Base-by-base conservation (phyloP, 768 basidiomycete genomes). In the Lenzites betulinus region DNA sequence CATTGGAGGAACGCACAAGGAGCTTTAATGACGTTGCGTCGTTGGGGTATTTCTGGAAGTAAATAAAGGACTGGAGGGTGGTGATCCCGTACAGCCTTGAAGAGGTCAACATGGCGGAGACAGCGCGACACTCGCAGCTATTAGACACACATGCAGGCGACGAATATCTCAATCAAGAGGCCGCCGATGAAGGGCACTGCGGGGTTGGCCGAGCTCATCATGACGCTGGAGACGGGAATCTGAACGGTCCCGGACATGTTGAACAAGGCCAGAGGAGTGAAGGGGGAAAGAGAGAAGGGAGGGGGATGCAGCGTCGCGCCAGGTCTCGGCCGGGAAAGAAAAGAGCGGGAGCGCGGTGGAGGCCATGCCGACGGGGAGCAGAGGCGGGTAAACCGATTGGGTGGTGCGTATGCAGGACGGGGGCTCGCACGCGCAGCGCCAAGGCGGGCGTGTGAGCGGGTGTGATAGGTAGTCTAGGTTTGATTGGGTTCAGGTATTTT, bases 11-110 rank as follows among this genome's bases (percentile, higher is more conserved):
- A 53, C 55, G 15, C 23, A 62, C 60, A 22, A 62, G 51, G 35
- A 33, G 44, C 22, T 47, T 52, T 12, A 57, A 44, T 3, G 50
- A 18, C 8, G 9, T 26, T 3, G 28, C 15, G 36, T 57, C 60
- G 20, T 52, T 41, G 1, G 55, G 50, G 36, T 62, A 57, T 18
- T 54, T 52, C n/a, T 62, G 60, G 39, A 23, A 62, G 60, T 62
- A 62, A 13, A 62, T 62, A 44, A 62, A 57, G 36, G 60, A 28
- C 44, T 62, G 54, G 33, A 57, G 25, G 18, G 60, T 57, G 2
- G 54, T 57, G 22, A 62, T 51, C 15, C 60, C 60, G 26, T 56
- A 56, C 23, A 62, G 35, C 20, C 60, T 62, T 30, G 6, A 9
- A 8, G 18, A 5, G 25, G 13, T 44, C 15, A 28, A 20, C 41